A percentile compares a stretch with the other conserved stretches of the same genome.
These are phyloP conservation scores for Fusarium sp. DNA, from an alignment of 2,329 filamentous ascomycete genomes.

Conservation along the genomic window DNA sequence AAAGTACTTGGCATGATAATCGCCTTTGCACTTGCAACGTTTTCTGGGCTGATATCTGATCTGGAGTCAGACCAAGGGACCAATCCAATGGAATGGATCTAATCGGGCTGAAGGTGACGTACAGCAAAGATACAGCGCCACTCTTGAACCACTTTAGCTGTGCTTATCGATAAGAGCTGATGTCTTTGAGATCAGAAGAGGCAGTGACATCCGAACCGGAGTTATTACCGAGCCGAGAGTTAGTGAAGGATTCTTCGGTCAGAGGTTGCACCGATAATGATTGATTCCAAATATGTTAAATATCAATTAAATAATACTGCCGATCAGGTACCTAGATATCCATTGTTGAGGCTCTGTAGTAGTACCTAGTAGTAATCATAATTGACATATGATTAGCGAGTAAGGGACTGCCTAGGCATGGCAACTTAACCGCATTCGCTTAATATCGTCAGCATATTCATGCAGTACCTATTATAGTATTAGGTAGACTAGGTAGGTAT, in stretches of 20 bases:
- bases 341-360: not conserved
- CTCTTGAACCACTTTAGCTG: not conserved
- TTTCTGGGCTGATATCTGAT: conserved; percentile 5
- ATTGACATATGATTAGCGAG: conserved; percentile 15
- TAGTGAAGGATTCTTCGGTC: conserved; percentile 10
- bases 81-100: not conserved
- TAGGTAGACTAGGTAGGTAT: not conserved
- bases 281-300: conserved; percentile 22
- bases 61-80: not conserved
- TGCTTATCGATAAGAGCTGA: conserved; percentile 18
- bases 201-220: conserved; percentile 8
- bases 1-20: conserved; percentile 19
- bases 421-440: conserved; percentile 13
- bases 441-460: too few relatives aligned
- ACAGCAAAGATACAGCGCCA: conserved; percentile 1
- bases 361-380: not conserved
- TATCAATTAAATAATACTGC: conserved; percentile 9
- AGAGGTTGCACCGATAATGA: conserved; percentile 13
- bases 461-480: not conserved
- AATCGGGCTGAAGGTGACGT: conserved; percentile 24
- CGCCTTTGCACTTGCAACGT: conserved; percentile 3
- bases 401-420: not conserved
- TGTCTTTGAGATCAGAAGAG: not conserved
- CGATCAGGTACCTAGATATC: not conserved
- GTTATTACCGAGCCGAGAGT: conserved; percentile 36